A percentile compares a stretch with the other conserved stretches of the same genome.
Evolutionary conservation across 805 yeast species (phyloP).

Genomic region (Myxozyma lipomycoides): DNA sequence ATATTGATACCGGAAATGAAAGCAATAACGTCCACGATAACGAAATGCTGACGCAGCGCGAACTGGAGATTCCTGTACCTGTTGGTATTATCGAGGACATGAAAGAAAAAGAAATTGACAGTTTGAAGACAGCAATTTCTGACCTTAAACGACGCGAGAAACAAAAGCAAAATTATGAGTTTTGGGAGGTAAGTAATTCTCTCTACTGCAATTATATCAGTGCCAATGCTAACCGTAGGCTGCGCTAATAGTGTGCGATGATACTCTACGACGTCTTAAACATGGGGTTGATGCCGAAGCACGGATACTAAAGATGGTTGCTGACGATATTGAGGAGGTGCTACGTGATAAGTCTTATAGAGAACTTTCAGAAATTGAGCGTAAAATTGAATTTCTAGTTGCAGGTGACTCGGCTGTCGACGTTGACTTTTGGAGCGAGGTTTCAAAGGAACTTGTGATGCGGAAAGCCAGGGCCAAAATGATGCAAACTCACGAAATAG

Average conservation of each 20-base stretch:
- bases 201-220: slow-evolving; percentile 1
- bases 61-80: slow-evolving; percentile 28
- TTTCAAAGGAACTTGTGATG: slow-evolving; percentile 28
- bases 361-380: slow-evolving; percentile 31
- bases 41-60: slow-evolving; percentile 13
- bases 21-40: slow-evolving; percentile 25
- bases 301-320: slow-evolving; percentile 24
- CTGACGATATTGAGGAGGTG: slow-evolving; percentile 33
- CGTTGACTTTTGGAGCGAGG: slow-evolving; percentile 34
- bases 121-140: slow-evolving; percentile 10
- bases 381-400: slow-evolving; percentile 26
- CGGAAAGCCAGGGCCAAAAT: slow-evolving; percentile 28
- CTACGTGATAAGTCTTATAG: slow-evolving; percentile 31
- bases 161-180: slow-evolving; percentile 20
- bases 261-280: neutral
- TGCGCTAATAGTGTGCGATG: neutral
- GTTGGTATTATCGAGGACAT: slow-evolving; percentile 24
- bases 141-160: slow-evolving; percentile 14
- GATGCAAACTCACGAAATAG: slow-evolving; percentile 12
- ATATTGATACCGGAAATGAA: slow-evolving; percentile 22
- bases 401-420: slow-evolving; percentile 27
- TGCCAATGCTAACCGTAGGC: neutral
- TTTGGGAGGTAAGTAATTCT: slow-evolving; percentile 29
- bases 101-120: slow-evolving; percentile 16
- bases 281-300: slow-evolving; percentile 2